Evolutionary conservation across 2,329 filamentous ascomycete genomes (phyloP).

Genomic region (Neopestalotiopsis sp.): DNA sequence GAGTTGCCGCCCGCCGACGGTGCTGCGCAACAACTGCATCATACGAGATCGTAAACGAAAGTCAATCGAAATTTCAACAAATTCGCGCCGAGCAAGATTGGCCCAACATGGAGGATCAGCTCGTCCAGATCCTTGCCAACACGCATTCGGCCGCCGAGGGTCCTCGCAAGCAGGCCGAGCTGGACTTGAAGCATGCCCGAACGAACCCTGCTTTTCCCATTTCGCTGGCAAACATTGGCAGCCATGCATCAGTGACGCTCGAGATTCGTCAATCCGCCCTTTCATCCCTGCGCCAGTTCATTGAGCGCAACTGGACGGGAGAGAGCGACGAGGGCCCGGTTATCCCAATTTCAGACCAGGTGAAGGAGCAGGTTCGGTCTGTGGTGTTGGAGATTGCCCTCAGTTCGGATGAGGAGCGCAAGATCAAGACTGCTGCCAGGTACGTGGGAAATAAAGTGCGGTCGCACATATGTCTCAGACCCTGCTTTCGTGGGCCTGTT

Average conservation of each 20-base stretch:
- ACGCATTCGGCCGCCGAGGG: conserved; percentile 80
- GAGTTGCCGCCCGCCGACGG: background rate
- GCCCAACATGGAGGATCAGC: conserved; percentile 82
- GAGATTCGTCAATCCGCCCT: conserved; percentile 84
- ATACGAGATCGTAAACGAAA: background rate
- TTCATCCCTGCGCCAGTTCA: conserved; percentile 79
- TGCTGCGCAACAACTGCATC: background rate
- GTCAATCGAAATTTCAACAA: background rate
- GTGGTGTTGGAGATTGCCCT: conserved; percentile 79
- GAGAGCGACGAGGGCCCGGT: conserved; percentile 70
- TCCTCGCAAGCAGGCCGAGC: conserved; percentile 84
- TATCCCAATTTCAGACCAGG: conserved; percentile 72
- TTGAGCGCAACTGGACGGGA: conserved; percentile 82
- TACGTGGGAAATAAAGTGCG: conserved; percentile 46
- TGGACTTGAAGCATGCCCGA: conserved; percentile 76
- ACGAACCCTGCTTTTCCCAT: conserved; percentile 74
- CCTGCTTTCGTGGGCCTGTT: background rate
- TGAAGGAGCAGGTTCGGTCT: conserved; percentile 75
- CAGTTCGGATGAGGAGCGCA: conserved; percentile 76
- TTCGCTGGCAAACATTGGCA: conserved; percentile 80
- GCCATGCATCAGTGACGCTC: conserved; percentile 73
- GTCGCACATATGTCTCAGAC: background rate
- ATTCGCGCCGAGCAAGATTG: background rate
- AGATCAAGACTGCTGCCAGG: conserved; percentile 88
- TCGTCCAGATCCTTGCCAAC: conserved; percentile 85